These are phyloP conservation scores for Microcos paniculata DNA, from an alignment of 345 rosid genomes.

Conservation along the genomic window DNA sequence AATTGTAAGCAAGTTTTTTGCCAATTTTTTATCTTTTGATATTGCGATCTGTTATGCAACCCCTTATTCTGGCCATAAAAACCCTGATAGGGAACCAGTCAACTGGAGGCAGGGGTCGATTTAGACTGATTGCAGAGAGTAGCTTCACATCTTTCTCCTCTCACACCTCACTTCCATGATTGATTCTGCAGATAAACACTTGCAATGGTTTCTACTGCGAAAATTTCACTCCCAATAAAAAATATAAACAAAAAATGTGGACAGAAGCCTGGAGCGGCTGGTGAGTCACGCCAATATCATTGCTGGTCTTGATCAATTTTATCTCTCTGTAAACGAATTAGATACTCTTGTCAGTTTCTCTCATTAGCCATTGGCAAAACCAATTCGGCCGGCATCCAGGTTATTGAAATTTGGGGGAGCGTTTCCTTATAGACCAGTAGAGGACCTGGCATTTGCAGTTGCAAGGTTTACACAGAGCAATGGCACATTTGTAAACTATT, in stretches of 20 bases:
- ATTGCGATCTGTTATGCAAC: too few relatives aligned
- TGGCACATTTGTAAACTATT: conserved; percentile 81
- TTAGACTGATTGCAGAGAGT: too few relatives aligned
- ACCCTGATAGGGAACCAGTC: too few relatives aligned
- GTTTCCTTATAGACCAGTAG: conserved; percentile 72
- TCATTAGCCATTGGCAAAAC: not conserved
- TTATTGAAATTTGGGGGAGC: conserved; percentile 71
- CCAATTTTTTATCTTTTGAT: not conserved
- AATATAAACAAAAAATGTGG: conserved; percentile 87
- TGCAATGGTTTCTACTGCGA: conserved; percentile 96
- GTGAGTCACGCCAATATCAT: conserved; percentile 37
- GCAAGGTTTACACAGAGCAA: conserved; percentile 77
- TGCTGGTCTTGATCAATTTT: not conserved
- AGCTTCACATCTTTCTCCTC: too few relatives aligned
- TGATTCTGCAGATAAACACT: conserved; percentile 59
- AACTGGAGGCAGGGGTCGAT: too few relatives aligned
- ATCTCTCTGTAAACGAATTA: not conserved
- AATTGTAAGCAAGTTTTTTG: not conserved
- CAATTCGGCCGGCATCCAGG: conserved; percentile 37
- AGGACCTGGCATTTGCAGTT: conserved; percentile 80
- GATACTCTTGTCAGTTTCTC: not conserved
- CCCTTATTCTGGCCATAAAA: too few relatives aligned
- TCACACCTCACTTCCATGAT: not conserved
- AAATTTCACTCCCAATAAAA: conserved; percentile 56
- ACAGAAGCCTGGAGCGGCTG: conserved; percentile 97